Evolutionary conservation across 202 grass and related monocot species (phyloP), one percentile per base, ranked within the genome.

Genomic region (Eragrostis tef): DNA sequence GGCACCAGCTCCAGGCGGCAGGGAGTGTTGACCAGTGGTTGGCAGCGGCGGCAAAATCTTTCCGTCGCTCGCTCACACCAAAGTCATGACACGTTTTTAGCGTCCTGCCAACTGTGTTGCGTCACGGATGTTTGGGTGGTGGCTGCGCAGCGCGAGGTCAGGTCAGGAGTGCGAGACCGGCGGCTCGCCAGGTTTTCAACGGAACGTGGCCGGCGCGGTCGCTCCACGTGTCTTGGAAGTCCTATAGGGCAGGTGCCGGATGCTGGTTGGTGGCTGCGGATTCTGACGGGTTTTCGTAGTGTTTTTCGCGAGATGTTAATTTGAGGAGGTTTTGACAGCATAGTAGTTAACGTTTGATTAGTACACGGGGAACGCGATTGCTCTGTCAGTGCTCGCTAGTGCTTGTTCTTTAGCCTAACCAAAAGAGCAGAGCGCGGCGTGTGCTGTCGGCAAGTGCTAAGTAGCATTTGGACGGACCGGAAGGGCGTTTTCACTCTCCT

Each of bases 381-480:
- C 16, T 45, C 7, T 51, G 21, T 75, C 39, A 41, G 17, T 21
- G 6, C 20, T 46, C 7, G 56, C 27, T 57, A 50, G 27, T 67
- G 45, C 6, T 21, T 13, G 15, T 25, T 26, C 15, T 44, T 45
- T 77, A 11, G 73, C 27, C 62, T 62, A n/a, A 15, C 51, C 43
- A 6, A 69, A 69, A 48, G 10, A 19, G 67, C 49, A 24, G 2
- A 22, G 11, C 31, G 25, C 66, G 57, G 36, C 25, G n/a, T 17
- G 65, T 57, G 85, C 7, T 49, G 65, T 47, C 46, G 64, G 22
- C 57, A 4, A 74, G 86, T 34, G 80, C 15, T 13, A 60, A 45
- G 9, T 70, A 17, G 3, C 19, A 39, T 70, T 88, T 88, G 75
- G 86, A 63, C 62, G 60, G 2, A 53, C 44, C 16, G 75, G 46